Evolutionary conservation across 129 eudicot genomes (phyloP), one percentile per base, ranked within the genome.

Genomic region (Escallonia herrerae): DNA sequence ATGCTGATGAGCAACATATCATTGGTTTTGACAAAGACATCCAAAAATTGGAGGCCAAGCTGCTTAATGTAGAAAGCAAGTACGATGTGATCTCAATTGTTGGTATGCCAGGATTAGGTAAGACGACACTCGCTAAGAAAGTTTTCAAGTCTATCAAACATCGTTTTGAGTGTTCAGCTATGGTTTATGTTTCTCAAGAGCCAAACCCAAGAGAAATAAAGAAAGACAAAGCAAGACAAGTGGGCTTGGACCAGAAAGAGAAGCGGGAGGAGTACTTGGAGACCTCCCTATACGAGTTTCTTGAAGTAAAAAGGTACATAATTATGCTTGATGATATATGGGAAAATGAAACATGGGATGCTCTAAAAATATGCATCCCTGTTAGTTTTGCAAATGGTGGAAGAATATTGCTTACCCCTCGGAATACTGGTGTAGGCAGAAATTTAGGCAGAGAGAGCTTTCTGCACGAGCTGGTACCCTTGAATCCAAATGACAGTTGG

Each of bases 271-370:
- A 48, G 6, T 49, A 60, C 15, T n/a, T 70, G 15, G 67, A 70
- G 49, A 13, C 40, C 5, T 48, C 60, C 43, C 60, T 70, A 3
- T 13, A 1, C 3, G 56, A 48, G 37, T n/a, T 45, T 13, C 53
- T 70, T 2, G 8, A 40, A 1, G 12, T 8, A 40, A 70, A 51
- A 40, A 60, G 67, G 53, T 60, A 49, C 8, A 15, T 70, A 12
- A 70, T 60, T 15, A 7, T 59, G 33, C 42, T 70, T 33, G 67
- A 70, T 48, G 74, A 70, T 38, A 41, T 70, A 13, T 70, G 74
- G 74, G 2, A 39, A 3, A 6, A 0, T 4, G 2, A 3, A 41
- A 3, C 43, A 49, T 70, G 74, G 74, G 60, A 70, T 40, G 59
- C 11, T 33, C 41, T 70, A 7, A 60, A 42, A 59, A 39, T 39